A percentile compares a stretch with the other conserved stretches of the same genome.
These are phyloP conservation scores for Ustilago tritici DNA, from an alignment of 1,284 basidiomycete species.

Conservation along the genomic window DNA sequence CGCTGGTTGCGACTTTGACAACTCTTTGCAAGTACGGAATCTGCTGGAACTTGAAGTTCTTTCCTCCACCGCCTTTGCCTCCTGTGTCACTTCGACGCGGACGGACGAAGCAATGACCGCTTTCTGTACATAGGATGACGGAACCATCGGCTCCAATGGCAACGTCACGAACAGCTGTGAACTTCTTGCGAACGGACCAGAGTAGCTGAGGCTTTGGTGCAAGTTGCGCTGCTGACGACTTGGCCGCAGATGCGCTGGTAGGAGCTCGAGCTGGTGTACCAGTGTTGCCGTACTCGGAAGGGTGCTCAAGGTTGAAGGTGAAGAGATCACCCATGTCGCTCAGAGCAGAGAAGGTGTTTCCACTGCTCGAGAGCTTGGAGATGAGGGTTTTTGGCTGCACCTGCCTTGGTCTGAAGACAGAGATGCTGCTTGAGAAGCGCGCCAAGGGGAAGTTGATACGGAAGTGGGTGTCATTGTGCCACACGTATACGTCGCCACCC, in stretches of 20 bases:
- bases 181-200: constrained; percentile 88
- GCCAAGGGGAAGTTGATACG: constrained; percentile 74
- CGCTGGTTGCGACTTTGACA: constrained; percentile 85
- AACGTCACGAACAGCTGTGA: constrained; percentile 84
- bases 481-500: constrained; percentile 82
- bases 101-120: constrained; percentile 88
- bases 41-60: constrained; percentile 77
- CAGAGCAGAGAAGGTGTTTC: constrained; percentile 85
- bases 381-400: constrained; percentile 73
- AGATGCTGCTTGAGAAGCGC: constrained; percentile 73
- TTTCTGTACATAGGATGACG: constrained; percentile 90
- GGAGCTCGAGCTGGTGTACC: constrained; percentile 12
- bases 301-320: constrained; percentile 76
- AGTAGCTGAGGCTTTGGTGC: constrained; percentile 82
- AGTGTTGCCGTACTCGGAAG: constrained; percentile 59
- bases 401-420: constrained; percentile 71
- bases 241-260: constrained; percentile 13
- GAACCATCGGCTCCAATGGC: constrained; percentile 88
- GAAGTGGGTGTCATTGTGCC: constrained; percentile 81
- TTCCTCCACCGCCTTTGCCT: constrained; percentile 43
- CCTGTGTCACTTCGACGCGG: constrained; percentile 44
- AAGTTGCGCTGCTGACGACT: constrained; percentile 31
- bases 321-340: constrained; percentile 91
- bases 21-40: constrained; percentile 87
- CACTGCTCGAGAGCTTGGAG: constrained; percentile 83